A percentile compares a stretch with the other conserved stretches of the same genome.
phyloP scores from a whole-genome alignment of 192 early-diverging fungal species.

The Linnemannia hyalina region DNA sequence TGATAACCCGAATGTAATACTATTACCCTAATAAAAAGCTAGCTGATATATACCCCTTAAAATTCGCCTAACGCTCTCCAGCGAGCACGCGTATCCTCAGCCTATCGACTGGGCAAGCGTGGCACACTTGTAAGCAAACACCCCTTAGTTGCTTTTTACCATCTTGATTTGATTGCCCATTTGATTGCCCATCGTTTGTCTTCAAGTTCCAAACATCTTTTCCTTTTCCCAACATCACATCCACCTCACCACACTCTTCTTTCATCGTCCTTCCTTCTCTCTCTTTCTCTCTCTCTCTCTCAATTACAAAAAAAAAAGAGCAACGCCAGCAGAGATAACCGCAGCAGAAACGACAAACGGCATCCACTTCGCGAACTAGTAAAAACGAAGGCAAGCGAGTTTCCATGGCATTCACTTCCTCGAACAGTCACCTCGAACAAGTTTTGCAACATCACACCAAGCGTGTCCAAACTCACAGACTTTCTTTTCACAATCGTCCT shows the following conservation, averaged over 20 bases:
- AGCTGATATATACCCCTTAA: conserved; percentile 4
- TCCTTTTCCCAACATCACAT: background rate
- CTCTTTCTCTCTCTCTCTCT: background rate
- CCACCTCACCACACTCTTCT: background rate
- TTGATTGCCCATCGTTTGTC: background rate
- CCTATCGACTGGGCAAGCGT: background rate
- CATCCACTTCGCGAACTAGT: background rate
- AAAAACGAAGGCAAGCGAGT: background rate
- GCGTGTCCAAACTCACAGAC: background rate
- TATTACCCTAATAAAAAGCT: too few species aligned
- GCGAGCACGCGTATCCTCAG: background rate
- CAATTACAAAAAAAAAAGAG: background rate
- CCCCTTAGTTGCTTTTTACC: background rate
- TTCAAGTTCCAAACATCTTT: background rate
- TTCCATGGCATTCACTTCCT: background rate
- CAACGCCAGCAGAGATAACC: too few species aligned
- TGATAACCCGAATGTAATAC: background rate
- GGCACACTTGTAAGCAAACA: conserved; percentile 1
- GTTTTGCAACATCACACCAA: background rate
- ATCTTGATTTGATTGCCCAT: background rate
- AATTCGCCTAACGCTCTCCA: background rate
- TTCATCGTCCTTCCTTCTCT: background rate
- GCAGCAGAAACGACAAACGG: background rate
- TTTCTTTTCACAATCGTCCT: background rate
- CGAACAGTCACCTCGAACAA: background rate